Evolutionary conservation across 163 green algal genomes (phyloP).

Genomic region (Scenedesmus sp.): DNA sequence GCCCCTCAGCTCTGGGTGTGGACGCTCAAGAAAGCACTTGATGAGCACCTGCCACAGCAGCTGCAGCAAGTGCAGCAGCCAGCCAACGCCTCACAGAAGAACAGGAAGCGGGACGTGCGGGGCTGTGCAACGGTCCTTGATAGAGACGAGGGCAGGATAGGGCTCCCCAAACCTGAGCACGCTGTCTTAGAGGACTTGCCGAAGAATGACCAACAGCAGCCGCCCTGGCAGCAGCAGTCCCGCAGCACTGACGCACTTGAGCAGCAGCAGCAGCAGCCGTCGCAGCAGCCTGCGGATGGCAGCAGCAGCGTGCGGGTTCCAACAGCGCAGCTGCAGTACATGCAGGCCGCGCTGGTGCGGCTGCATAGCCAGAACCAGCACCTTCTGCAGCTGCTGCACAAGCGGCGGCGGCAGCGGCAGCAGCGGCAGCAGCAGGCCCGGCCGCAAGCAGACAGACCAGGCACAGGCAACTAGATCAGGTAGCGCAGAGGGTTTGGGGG

Average conservation of each 20-base stretch:
- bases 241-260: neutral
- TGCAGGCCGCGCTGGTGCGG: neutral
- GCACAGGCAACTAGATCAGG: neutral
- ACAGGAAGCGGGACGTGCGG: neutral
- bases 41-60: neutral
- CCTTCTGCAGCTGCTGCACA: neutral
- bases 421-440: neutral
- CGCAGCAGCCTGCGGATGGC: neutral
- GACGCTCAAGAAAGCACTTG: neutral
- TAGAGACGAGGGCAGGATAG: constrained; percentile 26
- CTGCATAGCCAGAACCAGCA: neutral
- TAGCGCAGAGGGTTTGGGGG: neutral
- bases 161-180: constrained; percentile 1
- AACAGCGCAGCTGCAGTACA: neutral
- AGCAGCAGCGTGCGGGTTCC: neutral
- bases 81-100: neutral
- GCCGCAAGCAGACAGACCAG: neutral
- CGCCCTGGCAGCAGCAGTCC: neutral
- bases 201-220: neutral
- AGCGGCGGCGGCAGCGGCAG: neutral
- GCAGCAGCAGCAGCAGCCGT: neutral
- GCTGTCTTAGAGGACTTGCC: neutral
- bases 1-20: constrained; percentile 46
- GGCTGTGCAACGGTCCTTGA: constrained; percentile 43
- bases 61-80: neutral